Evolutionary conservation across 164 flowering plant species (phyloP), one percentile per base, ranked within the genome.

Genomic region (Stephania japonica): DNA sequence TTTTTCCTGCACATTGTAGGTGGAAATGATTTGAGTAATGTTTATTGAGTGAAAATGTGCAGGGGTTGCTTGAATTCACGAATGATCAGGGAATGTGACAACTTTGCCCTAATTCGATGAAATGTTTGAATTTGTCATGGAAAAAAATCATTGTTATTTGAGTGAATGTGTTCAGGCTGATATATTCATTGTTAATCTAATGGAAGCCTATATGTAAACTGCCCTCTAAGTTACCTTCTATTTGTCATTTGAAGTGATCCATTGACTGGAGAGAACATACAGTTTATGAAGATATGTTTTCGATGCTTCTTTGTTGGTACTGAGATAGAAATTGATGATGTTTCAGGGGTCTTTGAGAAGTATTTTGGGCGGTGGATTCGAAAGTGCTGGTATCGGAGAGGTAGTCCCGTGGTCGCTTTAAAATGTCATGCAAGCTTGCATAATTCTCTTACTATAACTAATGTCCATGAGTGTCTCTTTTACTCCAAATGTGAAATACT

Each of bases 281-380:
- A 10, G 7, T 63, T 63, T 6, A 23, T 23, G 32, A 21, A 63
- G 27, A 63, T 23, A 10, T 63, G 10, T 63, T 63, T 23, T 2
- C 9, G 66, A 63, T 63, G 66, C 14, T 47, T 47, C 53, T 47
- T 47, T 32, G 25, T 7, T 10, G 8, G 24, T 27, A 24, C 27
- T 63, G 66, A 63, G 24, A 24, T 63, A 23, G 23, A 23, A 13
- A 24, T 7, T 63, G 66, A 24, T 21, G 25, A 63, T 23, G 66
- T 27, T 63, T 26, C 66, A 63, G 66, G 66, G 66, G 66, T 63
- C 66, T 63, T 23, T 63, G 66, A 63, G 66, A 23, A 63, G 14
- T 10, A 27, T 7, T 63, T 63, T 23, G 66, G 25, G 23, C 14
- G 53, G 53, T 47, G 16, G 53, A 47, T 2, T 47, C 16, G 10